Percentiles rank a stretch among this genome's conserved stretches.
Evolutionary conservation across 768 basidiomycete genomes (phyloP).

Genomic region (Suillus paluster): DNA sequence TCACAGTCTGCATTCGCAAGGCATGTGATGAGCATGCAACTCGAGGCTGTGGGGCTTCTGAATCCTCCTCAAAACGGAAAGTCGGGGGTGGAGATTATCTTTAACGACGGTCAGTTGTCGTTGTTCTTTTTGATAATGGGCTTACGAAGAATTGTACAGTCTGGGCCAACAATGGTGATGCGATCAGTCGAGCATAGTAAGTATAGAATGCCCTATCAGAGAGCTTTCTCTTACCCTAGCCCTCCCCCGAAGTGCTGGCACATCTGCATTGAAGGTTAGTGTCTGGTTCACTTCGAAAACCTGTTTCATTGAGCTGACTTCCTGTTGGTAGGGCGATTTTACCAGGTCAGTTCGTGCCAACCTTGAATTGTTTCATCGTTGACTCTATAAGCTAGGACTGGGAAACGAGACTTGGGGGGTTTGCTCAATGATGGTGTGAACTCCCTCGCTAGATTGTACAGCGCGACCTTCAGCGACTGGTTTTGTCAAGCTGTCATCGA

Average conservation of each 20-base stretch:
- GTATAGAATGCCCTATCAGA: constrained; percentile 28
- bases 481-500: constrained; percentile 97
- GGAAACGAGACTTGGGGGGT: constrained; percentile 91
- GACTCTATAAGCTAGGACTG: constrained; percentile 60
- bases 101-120: constrained; percentile 68
- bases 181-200: constrained; percentile 87
- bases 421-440: constrained; percentile 96
- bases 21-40: constrained; percentile 74
- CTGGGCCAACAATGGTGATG: constrained; percentile 99
- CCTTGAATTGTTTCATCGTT: constrained; percentile 7
- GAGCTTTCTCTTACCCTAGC: neutral
- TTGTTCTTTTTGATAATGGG: neutral
- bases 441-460: constrained; percentile 89
- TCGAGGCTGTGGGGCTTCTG: constrained; percentile 72
- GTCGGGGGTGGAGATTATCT: constrained; percentile 69
- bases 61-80: constrained; percentile 56
- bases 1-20: constrained; percentile 88
- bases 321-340: constrained; percentile 70
- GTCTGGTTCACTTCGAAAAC: neutral
- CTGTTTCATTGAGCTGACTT: neutral
- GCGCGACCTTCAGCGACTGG: constrained; percentile 92
- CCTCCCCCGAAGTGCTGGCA: constrained; percentile 73
- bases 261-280: constrained; percentile 88
- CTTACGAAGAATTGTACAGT: constrained; percentile 44
- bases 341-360: constrained; percentile 58